Base-by-base conservation (phyloP, 768 basidiomycete species). In the Tylopilus subfusipes region DNA sequence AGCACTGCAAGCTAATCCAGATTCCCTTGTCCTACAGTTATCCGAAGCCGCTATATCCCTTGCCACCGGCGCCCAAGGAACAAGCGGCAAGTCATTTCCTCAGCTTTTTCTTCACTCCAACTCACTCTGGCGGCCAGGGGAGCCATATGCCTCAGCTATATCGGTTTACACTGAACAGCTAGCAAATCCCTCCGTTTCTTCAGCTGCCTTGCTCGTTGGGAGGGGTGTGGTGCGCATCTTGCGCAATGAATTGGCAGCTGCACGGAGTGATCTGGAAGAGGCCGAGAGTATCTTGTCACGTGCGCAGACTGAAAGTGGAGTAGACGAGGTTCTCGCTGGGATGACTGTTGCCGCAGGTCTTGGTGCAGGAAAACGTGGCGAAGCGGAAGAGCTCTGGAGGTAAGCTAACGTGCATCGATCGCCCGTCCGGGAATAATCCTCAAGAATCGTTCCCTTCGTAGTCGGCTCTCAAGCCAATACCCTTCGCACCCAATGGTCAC, bases 1-100 rank as follows among this genome's bases (percentile, higher is more conserved):
- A 22, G 89, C 91, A 24, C 88, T 93, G 71, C 81, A 79, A 50
- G 90, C 85, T 78, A 90, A 90, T 8, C 93, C 94, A 67, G 94
- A 97, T 68, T 88, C 93, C 64, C 81, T 93, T 18, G 80, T 98
- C 34, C 76, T 98, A 19, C 93, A 96, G 66, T 81, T 87, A 59
- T 92, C 94, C 55, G 94, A 98, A 74, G 87, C 93, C 14, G 83
- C 79, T 21, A 84, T 92, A 53, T 83, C 85, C 27, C 78, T 93
- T 50, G 82, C 82, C 30, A 87, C 88, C 5, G 88, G 87, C 10
- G 84, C 82, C 57, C 89, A 90, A 60, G 78, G 76, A 42, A 88
- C 88, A 13, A 67, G 65, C 14, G 69, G 68, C 54, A 25, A 19
- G 58, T 49, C 65, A 65, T 74, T 30, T 80, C 78, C 49, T 60